Percentiles rank a stretch among this genome's conserved stretches.
These are phyloP conservation scores for Yarrowia keelungensis DNA, from an alignment of 805 yeast genomes.

Conservation along the genomic window DNA sequence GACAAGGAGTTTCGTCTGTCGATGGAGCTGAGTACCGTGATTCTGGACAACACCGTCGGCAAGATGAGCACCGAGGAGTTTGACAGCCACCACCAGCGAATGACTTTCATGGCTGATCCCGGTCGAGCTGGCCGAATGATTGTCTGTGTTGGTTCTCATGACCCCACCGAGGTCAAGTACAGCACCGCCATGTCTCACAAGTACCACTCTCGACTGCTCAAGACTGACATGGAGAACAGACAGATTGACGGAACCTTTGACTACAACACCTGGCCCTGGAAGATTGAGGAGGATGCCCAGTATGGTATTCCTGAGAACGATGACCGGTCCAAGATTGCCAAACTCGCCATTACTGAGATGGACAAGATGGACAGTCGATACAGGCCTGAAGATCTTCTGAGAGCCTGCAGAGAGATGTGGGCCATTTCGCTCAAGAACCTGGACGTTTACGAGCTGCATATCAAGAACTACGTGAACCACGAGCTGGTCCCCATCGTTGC, in stretches of 20 bases:
- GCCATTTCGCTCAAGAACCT: conserved; percentile 7
- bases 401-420: not conserved
- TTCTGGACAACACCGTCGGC: conserved; percentile 50
- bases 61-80: conserved; percentile 12
- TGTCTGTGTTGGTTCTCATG: conserved; percentile 20
- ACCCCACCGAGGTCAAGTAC: not conserved
- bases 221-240: conserved; percentile 6
- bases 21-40: conserved; percentile 56
- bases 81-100: conserved; percentile 19
- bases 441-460: conserved; percentile 11
- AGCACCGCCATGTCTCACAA: conserved; percentile 16
- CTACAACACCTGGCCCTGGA: conserved; percentile 35
- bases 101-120: conserved; percentile 27
- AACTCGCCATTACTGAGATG: not conserved
- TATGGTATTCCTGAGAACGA: not conserved
- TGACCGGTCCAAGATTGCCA: not conserved
- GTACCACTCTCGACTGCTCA: conserved; percentile 18
- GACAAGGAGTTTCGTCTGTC: conserved; percentile 69
- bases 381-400: not conserved
- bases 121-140: conserved; percentile 27
- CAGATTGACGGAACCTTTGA: not conserved
- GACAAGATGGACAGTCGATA: conserved; percentile 13
- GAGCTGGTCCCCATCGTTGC: not conserved
- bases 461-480: conserved; percentile 34
- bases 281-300: not conserved